Base-by-base conservation (phyloP, 768 basidiomycete genomes). In the Amanita polypyramis region DNA sequence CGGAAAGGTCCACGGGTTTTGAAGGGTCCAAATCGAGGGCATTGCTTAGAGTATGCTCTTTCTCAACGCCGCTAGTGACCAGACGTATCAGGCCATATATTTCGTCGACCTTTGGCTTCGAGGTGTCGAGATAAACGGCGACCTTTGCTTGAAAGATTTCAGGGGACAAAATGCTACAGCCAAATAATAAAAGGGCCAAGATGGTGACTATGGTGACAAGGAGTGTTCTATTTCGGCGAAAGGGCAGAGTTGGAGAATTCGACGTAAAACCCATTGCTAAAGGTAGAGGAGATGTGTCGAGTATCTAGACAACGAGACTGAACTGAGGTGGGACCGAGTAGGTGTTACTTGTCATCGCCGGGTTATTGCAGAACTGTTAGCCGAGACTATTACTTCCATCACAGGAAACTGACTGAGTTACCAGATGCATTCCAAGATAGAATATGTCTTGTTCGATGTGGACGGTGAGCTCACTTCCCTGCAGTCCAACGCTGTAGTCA, bases 401-500 rank as follows among this genome's bases (percentile, higher is more conserved):
- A 19, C 9, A 21, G 5, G 29, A 17, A 29, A 29, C 25, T 43
- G 20, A 19, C 4, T 3, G 20, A 11, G 20, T 12, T 21, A 21
- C 14, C 21, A 7, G 15, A 25, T 12, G 9, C 41, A 11, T 47
- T 51, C 52, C 44, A 62, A 65, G 42, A 61, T 77, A 27, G 76
- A 82, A 59, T 85, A 80, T 61, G 77, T 82, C 46, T 61, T 85
- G 43, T 85, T 85, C 55, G 84, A 85, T 55, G 75, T 85, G 77
- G 83, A 85, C 55, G 84, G 83, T 74, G 61, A 53, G 61, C 7
- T 33, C 52, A 23, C 23, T 29, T 21, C 32, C 17, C 20, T 34
- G 23, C 11, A 42, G 38, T 23, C 25, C 30, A 38, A 19, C 23
- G 15, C 25, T 38, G 20, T 38, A 20, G 45, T 49, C 25, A 40